Evolutionary conservation across 805 yeast species (phyloP).

Genomic region (Sugiyamaella mastotermitis): DNA sequence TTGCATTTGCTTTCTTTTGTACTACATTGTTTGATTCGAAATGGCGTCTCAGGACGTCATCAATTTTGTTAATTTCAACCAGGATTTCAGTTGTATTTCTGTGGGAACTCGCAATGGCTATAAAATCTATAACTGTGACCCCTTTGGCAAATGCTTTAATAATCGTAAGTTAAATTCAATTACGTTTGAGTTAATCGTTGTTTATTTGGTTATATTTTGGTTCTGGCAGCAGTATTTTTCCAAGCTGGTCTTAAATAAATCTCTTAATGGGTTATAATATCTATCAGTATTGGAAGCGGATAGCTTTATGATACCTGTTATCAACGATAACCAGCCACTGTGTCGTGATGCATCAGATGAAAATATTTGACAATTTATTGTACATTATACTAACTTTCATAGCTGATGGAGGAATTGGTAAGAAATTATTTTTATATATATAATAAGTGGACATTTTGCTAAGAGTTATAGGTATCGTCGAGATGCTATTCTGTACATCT

Average conservation of each 20-base stretch:
- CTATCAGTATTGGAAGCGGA: no score
- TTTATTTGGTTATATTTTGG: no score
- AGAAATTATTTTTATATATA: neutral
- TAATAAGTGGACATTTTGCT: neutral
- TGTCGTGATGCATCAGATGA: no score
- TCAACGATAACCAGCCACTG: neutral
- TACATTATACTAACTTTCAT: neutral
- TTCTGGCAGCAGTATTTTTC: no score
- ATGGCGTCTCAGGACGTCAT: constrained; percentile 18
- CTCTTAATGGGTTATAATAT: no score
- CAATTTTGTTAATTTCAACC: constrained; percentile 71
- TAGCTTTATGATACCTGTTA: neutral
- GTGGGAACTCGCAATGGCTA: constrained; percentile 62
- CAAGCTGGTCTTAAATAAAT: no score
- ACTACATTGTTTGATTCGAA: neutral
- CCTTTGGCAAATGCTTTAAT: constrained; percentile 67
- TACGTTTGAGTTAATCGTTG: no score
- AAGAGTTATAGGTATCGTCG: constrained; percentile 45
- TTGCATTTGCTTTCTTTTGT: no score
- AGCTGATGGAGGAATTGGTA: constrained; percentile 34
- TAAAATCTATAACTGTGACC: constrained; percentile 80
- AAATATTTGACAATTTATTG: no score
- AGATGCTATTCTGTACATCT: constrained; percentile 87
- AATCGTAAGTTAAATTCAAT: constrained; percentile 29
- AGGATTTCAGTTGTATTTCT: constrained; percentile 78